phyloP scores from a whole-genome alignment of 2,329 filamentous ascomycete genomes.

The Mariannaea elegans region DNA sequence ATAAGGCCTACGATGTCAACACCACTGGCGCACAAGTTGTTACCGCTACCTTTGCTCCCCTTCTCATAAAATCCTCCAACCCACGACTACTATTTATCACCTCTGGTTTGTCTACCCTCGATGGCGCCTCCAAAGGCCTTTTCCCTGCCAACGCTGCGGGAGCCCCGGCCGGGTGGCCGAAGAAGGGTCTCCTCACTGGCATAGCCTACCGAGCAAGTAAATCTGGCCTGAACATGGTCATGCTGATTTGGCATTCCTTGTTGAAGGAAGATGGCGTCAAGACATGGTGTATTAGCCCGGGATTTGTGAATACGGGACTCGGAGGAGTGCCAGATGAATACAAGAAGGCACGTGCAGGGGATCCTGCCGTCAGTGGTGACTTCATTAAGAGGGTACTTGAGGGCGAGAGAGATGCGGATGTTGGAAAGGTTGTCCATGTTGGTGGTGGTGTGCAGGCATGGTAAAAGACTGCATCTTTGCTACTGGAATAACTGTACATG shows the following conservation, averaged over 20 bases:
- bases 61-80: constrained; percentile 53
- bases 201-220: constrained; percentile 3
- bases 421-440: constrained; percentile 42
- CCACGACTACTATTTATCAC: constrained; percentile 61
- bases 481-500: too few relatives aligned
- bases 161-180: not conserved
- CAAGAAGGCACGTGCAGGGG: constrained; percentile 2
- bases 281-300: constrained; percentile 7
- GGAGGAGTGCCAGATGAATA: not conserved
- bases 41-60: constrained; percentile 51
- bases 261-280: constrained; percentile 10
- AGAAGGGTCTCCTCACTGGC: not conserved
- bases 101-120: constrained; percentile 33
- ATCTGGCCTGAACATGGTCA: constrained; percentile 11
- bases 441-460: constrained; percentile 42
- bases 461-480: constrained; percentile 29
- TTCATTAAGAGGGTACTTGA: constrained; percentile 6
- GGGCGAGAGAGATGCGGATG: constrained; percentile 7
- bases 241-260: constrained; percentile 12
- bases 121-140: not conserved
- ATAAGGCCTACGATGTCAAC: constrained; percentile 60
- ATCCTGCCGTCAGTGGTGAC: constrained; percentile 2
- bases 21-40: constrained; percentile 55
- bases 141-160: not conserved
- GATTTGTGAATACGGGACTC: constrained; percentile 4